Percentiles rank a stretch among this genome's conserved stretches.
These are phyloP conservation scores for Wickerhamiella bombiphila DNA, from an alignment of 805 yeast genomes.

Conservation along the genomic window DNA sequence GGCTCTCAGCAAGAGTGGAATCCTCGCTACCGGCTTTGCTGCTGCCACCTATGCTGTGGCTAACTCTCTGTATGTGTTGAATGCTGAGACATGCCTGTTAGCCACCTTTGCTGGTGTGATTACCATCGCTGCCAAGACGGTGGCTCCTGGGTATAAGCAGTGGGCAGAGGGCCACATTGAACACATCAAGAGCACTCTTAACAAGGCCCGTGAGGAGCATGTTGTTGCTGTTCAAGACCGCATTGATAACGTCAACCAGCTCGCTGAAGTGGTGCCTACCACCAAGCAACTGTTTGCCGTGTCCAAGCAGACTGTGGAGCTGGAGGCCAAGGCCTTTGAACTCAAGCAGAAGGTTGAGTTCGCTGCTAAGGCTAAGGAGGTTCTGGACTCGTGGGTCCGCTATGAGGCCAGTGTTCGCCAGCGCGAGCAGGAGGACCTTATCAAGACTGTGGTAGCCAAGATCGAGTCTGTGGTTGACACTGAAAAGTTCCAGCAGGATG, in stretches of 20 bases:
- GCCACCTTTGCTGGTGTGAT: slow-evolving; percentile 67
- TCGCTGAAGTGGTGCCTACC: slow-evolving; percentile 81
- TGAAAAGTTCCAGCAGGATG: slow-evolving; percentile 87
- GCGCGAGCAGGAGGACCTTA: slow-evolving; percentile 84
- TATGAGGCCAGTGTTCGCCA: slow-evolving; percentile 94
- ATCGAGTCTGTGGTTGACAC: slow-evolving; percentile 71
- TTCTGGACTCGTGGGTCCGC: slow-evolving; percentile 98
- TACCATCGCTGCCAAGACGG: slow-evolving; percentile 63
- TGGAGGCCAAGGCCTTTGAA: slow-evolving; percentile 89
- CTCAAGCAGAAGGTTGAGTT: slow-evolving; percentile 81
- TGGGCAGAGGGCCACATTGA: slow-evolving; percentile 81
- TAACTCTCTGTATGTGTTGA: slow-evolving; percentile 80
- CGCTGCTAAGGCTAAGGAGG: slow-evolving; percentile 82
- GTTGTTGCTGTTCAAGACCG: slow-evolving; percentile 86
- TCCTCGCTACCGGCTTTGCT: slow-evolving; percentile 87
- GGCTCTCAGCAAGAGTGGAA: slow-evolving; percentile 80
- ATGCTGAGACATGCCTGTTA: slow-evolving; percentile 83
- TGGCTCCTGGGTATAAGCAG: slow-evolving; percentile 88
- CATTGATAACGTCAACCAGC: slow-evolving; percentile 73
- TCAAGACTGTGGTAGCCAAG: slow-evolving; percentile 72
- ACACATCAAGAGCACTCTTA: slow-evolving; percentile 67
- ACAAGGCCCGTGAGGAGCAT: slow-evolving; percentile 79
- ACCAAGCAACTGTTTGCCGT: slow-evolving; percentile 86
- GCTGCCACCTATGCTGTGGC: slow-evolving; percentile 90
- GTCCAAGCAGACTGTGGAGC: slow-evolving; percentile 90